Base-by-base conservation (phyloP, 2,329 filamentous ascomycete genomes). In the Aspergillus awamori region DNA sequence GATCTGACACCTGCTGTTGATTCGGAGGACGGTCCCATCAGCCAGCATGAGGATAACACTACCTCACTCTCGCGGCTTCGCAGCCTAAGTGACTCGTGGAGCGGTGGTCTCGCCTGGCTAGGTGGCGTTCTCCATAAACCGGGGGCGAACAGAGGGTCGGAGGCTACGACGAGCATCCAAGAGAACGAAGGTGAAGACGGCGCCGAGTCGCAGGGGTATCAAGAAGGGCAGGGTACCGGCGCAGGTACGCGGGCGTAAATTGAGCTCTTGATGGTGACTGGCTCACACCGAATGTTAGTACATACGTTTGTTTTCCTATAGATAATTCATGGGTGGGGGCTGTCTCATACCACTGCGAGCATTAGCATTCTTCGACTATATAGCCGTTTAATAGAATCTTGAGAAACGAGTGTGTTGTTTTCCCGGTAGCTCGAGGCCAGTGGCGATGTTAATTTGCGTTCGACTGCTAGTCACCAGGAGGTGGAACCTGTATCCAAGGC, bases 51-150 rank as follows among this genome's bases (percentile, higher is more conserved):
- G 8, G 63, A 70, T 36, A 65, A 71, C 47, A 38, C 41, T 6
- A 65, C 68, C 20, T 63, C 61, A 5, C 20, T 65, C 3, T 68
- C 63, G 10, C 72, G 74, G 15, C 63, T 76, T 6, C 73, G 75
- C 58, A 77, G 75, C 56, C 64, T 77, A 10, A 77, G 75, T 58
- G 75, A 77, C 62, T 76, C 75, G 2, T 74, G 73, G 73, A 72
- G 66, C 26, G 74, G 70, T 48, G 69, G 73, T 0, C 62, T 77
- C 15, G 70, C 74, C 8, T 77, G 75, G 75, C 63, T 77, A 8
- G 74, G 74, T 7, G 73, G 70, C 28, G 69, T 72, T 20, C 62
- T 77, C 13, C 68, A 72, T 36, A 71, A 63, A 48, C 57, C 59
- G 11, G 58, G 58, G 15, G 62, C 54, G 22, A 59, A 24, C 15